Base-by-base conservation (phyloP, 495 filamentous ascomycete genomes). In the Venustampulla echinocandica region DNA sequence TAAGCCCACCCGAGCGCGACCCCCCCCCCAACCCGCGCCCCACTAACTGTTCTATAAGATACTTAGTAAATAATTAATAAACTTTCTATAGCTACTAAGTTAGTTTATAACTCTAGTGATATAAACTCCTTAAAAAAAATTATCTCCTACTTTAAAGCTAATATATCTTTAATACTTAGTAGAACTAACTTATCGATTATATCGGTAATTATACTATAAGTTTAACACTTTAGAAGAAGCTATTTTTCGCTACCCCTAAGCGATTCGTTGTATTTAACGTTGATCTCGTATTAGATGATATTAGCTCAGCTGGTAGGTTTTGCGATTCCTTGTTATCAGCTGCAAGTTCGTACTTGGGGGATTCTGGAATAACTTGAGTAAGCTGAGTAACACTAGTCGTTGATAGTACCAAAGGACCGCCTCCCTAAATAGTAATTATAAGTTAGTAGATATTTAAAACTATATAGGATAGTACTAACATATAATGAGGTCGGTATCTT, bases 401-500 rank as follows among this genome's bases (percentile, higher is more conserved):
- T 5, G 33, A 35, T 7, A 4, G 33, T 30, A 13, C 27, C 27
- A 7, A 13, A 30, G 6, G 13, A 30, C 27, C 13, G 33, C 18
- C 33, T 4, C 33, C n/a, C 18, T 35, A 15, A 10, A n/a, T n/a
- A 35, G 18, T 35, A n/a, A 35, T 4, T 6, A 15, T 14, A n/a
- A 35, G 18, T n/a, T 35, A 4, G 13, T 35, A 14, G 33, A 14
- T 10, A 6, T 30, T 6, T 30, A 30, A 7, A 6, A 30, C 27
- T n/a, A n/a, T n/a, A n/a, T n/a, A 30, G 27, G 27, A 13, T 7
- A 30, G 27, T 6, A 30, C 13, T 13, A 7, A 30, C 6, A 30
- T 7, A 30, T 6, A 30, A 30, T 40, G 37, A 21, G 17, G n/a
- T 22, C 1, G 58, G 58, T 42, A 66, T 57, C 43, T 63, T 64